Base-by-base conservation (phyloP, 352 stramenopile genomes). In the Phytopythium helicoides region DNA sequence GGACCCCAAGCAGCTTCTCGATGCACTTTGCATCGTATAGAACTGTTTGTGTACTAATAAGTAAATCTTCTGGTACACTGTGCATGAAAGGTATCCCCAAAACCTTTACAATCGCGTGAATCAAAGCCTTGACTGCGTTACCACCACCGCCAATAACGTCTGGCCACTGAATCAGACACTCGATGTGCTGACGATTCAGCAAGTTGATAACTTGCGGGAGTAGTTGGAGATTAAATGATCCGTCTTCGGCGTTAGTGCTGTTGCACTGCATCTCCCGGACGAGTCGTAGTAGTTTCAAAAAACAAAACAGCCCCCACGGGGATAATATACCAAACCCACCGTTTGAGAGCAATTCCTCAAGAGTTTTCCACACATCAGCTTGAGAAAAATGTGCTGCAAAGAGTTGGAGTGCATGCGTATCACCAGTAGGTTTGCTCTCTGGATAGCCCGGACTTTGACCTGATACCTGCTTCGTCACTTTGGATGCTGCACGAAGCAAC, bases 61-160 rank as follows among this genome's bases (percentile, higher is more conserved):
- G 58, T 9, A 89, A 47, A 23, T 91, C 78, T 19, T 91, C 81
- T 3, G 79, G 77, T 16, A 81, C 64, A 16, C 48, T 79, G 58
- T 85, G 69, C 49, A 86, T 80, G 54, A 95, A 90, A 1, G 80
- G 69, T n/a, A 92, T 87, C 6, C 81, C 78, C 2, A 95, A 51
- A 23, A 94, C 79, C 42, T 94, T 92, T 6, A 94, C 82, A n/a
- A 88, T 88, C 4, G 85, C 85, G 31, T 87, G 74, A 10, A 96
- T 70, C 14, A 94, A 68, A 3, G 85, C 80, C 59, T 89, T 92
- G 18, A 94, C 86, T 12, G 85, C 85, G 41, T 86, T 86, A 39
- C 66, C 76, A 4, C 87, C 86, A n/a, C 87, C 86, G 10, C 77
- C 81, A n/a, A 86, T 67, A 1, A 81, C 64, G 22, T 93, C 83